Percentiles rank a stretch among this genome's conserved stretches.
Evolutionary conservation across 148 eudicot genomes (phyloP).

Genomic region (Rhododendron simsii): DNA sequence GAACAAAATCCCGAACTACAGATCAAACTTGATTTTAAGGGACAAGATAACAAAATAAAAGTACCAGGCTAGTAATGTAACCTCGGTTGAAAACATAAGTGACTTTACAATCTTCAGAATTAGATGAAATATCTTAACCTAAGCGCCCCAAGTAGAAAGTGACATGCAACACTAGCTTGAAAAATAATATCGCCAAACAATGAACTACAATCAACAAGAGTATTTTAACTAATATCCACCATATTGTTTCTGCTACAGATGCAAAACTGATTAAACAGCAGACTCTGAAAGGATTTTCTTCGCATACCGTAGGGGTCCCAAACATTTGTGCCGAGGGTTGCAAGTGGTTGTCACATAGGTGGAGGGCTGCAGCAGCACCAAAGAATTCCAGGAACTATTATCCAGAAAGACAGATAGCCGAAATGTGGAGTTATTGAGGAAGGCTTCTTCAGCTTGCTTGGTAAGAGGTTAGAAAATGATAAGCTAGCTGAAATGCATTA

Average conservation of each 20-base stretch:
- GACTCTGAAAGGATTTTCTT: not conserved
- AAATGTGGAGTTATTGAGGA: too few relatives aligned
- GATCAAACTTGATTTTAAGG: not conserved
- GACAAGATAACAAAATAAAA: not conserved
- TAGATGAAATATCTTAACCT: not conserved
- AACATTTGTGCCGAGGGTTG: not conserved
- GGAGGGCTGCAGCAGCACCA: not conserved
- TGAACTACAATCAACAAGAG: not conserved
- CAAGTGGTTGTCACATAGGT: not conserved
- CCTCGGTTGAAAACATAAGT: not conserved
- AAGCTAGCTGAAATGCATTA: not conserved
- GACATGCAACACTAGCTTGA: not conserved
- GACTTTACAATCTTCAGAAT: not conserved
- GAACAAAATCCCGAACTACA: not conserved
- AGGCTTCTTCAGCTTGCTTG: too few relatives aligned
- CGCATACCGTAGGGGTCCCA: not conserved
- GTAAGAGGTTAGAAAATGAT: not conserved
- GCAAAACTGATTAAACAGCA: not conserved
- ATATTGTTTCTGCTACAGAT: not conserved
- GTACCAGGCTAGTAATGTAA: not conserved
- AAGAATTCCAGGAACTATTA: not conserved
- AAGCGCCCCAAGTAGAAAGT: not conserved
- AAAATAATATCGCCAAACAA: not conserved
- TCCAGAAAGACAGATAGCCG: not conserved
- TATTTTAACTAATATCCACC: not conserved